phyloP scores from a whole-genome alignment of 441 rosid genomes.

The Manihot esculenta region DNA sequence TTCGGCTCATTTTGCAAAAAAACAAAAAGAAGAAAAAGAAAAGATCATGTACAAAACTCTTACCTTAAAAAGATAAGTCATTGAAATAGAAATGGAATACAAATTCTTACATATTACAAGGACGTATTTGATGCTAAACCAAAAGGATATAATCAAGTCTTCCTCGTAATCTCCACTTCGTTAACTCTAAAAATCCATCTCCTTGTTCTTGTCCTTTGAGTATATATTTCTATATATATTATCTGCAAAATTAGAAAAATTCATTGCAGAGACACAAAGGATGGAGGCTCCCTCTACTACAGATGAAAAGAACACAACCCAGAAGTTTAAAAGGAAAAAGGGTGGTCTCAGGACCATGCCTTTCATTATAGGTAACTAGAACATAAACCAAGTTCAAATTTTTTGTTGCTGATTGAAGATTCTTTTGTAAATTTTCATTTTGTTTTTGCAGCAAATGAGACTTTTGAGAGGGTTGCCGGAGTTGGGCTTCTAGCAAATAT shows the following conservation, averaged over 20 bases:
- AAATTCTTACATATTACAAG: no score
- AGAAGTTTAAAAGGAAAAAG: conserved; percentile 21
- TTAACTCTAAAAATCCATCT: not conserved
- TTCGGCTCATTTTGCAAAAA: no score
- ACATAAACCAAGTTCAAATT: not conserved
- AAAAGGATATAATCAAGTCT: not conserved
- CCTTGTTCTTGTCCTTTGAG: not conserved
- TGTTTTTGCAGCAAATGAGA: conserved; percentile 49
- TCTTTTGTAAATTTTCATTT: not conserved
- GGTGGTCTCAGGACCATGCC: conserved; percentile 58
- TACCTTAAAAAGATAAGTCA: no score
- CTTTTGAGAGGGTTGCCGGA: conserved; percentile 46
- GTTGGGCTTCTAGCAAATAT: conserved; percentile 46
- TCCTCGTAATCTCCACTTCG: conserved; percentile 12
- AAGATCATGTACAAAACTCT: no score
- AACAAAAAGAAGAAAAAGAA: no score
- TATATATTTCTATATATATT: not conserved
- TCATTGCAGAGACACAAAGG: conserved; percentile 1
- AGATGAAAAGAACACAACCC: conserved; percentile 12
- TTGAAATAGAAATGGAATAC: no score
- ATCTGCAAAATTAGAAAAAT: no score
- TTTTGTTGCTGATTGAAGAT: not conserved
- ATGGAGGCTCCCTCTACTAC: conserved; percentile 28
- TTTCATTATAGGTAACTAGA: conserved; percentile 44
- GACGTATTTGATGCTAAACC: not conserved